A percentile compares a stretch with the other conserved stretches of the same genome.
phyloP scores from a whole-genome alignment of 352 stramenopile genomes.

The Elongisporangium anandrum region DNA sequence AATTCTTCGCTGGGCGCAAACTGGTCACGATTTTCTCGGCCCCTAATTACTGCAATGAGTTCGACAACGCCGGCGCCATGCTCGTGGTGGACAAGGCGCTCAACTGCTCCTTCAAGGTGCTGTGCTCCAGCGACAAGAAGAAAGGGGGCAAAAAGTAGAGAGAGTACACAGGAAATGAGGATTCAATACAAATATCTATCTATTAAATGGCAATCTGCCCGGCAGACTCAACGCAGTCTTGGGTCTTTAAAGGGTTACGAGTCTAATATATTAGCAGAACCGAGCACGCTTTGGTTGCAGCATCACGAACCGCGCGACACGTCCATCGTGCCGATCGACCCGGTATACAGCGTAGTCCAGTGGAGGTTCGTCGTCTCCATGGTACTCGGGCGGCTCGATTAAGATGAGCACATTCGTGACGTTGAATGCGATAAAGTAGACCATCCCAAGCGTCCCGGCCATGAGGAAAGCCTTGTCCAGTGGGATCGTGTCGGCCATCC shows the following conservation, averaged over 20 bases:
- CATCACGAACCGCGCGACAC: neutral
- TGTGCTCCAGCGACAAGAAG: conserved; percentile 72
- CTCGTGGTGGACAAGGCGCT: conserved; percentile 73
- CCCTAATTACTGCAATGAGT: conserved; percentile 99
- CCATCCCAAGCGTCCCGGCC: conserved; percentile 17
- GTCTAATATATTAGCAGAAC: neutral
- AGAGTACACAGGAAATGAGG: neutral
- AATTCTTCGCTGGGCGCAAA: conserved; percentile 98
- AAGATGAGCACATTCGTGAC: conserved; percentile 54
- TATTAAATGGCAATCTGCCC: neutral
- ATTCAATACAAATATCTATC: neutral
- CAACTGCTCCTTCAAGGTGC: conserved; percentile 79
- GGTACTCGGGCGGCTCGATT: conserved; percentile 18
- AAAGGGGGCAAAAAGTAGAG: conserved; percentile 33
- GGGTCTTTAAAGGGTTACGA: too few species aligned
- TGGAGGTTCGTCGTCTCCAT: neutral
- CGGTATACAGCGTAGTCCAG: neutral
- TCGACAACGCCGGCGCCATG: conserved; percentile 98
- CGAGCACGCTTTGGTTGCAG: neutral
- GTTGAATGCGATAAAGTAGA: conserved; percentile 55
- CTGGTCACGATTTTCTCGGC: conserved; percentile 99
- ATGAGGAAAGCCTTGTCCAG: conserved; percentile 29
- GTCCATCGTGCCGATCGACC: neutral
- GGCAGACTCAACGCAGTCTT: too few species aligned
- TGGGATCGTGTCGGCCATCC: conserved; percentile 15